Evolutionary conservation across 495 filamentous ascomycete genomes (phyloP), one percentile per base, ranked within the genome.

Genomic region (Penicillium egyptiacum): DNA sequence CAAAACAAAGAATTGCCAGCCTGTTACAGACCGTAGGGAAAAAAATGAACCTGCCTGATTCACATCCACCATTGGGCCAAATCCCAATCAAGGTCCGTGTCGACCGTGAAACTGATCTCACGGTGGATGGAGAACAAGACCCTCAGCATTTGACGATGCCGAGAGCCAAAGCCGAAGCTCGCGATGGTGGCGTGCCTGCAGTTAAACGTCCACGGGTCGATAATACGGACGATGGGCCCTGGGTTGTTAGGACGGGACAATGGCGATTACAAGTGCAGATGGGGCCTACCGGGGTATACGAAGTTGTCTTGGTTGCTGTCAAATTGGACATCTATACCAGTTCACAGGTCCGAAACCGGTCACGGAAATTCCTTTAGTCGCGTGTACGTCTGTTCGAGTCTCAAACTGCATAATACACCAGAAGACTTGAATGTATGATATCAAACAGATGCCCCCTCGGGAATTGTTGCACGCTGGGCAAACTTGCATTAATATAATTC

Each of bases 11-110:
- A 51, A 81, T 98, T 22, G 79, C 83, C 5, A 84, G 83, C 44
- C 72, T 98, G 22, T 83, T 96, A 46, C 86, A 91, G 60, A 86
- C 93, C 3, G 79, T 96, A 6, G 84, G 89, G 22, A 88, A 88
- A 40, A 96, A 94, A 68, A 83, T 92, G 58, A 87, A 88, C 53
- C 67, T 90, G 2, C 85, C 88, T 8, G 59, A 65, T 35, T 30
- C 41, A 22, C 45, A 59, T 16, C 28, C 40, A 3, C 26, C 47
- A 19, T 33, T 69, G 14, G 39, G 50, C 1, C 51, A 41, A 12
- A 23, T 46, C 23, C 61, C 64, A 6, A 84, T 95, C 12, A 85
- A 86, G 60, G 79, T 94, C 26, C 70, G 78, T 2, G 70, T 92
- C 41, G 86, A 82, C 9, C 68, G 73, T 1, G 86, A 94, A n/a